These are phyloP conservation scores for Monosporascus sp. DNA, from an alignment of 2,329 filamentous ascomycete genomes.

Conservation along the genomic window DNA sequence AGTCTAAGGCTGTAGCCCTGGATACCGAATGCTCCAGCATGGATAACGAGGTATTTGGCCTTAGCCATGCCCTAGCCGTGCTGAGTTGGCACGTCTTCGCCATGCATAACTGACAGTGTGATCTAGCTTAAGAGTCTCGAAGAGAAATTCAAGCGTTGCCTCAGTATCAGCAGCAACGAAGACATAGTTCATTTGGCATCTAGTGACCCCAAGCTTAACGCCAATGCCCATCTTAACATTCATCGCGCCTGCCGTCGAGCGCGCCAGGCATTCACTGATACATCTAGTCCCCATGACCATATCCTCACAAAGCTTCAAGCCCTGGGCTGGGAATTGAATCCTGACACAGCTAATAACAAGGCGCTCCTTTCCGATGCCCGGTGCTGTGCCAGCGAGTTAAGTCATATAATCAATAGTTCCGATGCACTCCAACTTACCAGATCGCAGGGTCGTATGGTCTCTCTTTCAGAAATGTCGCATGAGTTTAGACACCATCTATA, in stretches of 20 bases:
- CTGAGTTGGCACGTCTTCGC: neutral
- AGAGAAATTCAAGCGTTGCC: too few relatives aligned
- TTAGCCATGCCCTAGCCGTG: neutral
- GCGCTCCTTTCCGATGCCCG: slow-evolving; percentile 16
- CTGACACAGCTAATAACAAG: slow-evolving; percentile 8
- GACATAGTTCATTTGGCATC: too few relatives aligned
- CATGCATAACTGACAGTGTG: neutral
- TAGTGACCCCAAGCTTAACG: too few relatives aligned
- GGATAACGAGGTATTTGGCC: neutral
- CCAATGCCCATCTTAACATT: neutral
- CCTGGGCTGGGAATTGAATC: slow-evolving; percentile 16
- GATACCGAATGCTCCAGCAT: neutral
- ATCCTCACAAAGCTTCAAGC: slow-evolving; percentile 19
- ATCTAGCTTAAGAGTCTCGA: neutral
- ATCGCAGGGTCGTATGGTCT: slow-evolving; percentile 15
- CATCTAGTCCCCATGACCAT: slow-evolving; percentile 14
- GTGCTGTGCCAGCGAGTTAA: slow-evolving; percentile 22
- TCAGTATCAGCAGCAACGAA: too few relatives aligned
- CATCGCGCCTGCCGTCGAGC: neutral
- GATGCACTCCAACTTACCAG: neutral
- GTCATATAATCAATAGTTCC: neutral
- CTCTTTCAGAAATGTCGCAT: slow-evolving; percentile 17
- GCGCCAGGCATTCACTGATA: slow-evolving; percentile 5
- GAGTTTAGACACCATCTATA: slow-evolving; percentile 14
- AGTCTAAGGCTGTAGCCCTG: neutral